Evolutionary conservation across 768 basidiomycete species (phyloP).

Genomic region (Boletus rufocinnamomeus): DNA sequence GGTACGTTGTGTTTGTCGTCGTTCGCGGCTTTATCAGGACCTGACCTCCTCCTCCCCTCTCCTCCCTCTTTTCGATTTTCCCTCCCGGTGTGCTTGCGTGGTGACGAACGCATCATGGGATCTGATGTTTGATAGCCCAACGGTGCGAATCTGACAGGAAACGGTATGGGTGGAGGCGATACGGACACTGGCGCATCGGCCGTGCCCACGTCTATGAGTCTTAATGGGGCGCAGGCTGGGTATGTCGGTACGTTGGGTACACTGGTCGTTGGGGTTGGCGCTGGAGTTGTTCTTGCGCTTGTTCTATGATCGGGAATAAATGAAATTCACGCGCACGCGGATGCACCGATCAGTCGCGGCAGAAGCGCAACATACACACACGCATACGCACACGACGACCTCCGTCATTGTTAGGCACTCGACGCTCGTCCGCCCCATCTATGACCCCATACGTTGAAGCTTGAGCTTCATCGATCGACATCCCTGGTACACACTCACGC

Average conservation of each 20-base stretch:
- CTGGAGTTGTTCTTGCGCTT: neutral
- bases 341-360: too few relatives aligned
- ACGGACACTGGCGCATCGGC: conserved; percentile 22
- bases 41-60: too few relatives aligned
- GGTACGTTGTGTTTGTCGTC: conserved; percentile 37
- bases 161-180: conserved; percentile 45
- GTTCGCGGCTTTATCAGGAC: neutral
- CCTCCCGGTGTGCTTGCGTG: too few relatives aligned
- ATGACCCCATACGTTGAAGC: too few relatives aligned
- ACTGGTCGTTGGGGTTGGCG: neutral
- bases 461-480: too few relatives aligned
- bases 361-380: too few relatives aligned
- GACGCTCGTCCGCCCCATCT: too few relatives aligned
- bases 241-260: neutral
- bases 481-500: too few relatives aligned
- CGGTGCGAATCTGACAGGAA: conserved; percentile 68
- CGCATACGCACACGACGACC: too few relatives aligned
- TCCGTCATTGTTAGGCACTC: too few relatives aligned
- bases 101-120: neutral
- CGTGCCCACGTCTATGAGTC: conserved; percentile 46
- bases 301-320: neutral
- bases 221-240: conserved; percentile 38
- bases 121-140: conserved; percentile 49
- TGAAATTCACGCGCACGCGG: too few relatives aligned
- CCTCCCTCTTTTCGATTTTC: neutral